These are phyloP conservation scores for Backusella mclennaniae DNA, from an alignment of 192 early-diverging fungal species.

Conservation along the genomic window DNA sequence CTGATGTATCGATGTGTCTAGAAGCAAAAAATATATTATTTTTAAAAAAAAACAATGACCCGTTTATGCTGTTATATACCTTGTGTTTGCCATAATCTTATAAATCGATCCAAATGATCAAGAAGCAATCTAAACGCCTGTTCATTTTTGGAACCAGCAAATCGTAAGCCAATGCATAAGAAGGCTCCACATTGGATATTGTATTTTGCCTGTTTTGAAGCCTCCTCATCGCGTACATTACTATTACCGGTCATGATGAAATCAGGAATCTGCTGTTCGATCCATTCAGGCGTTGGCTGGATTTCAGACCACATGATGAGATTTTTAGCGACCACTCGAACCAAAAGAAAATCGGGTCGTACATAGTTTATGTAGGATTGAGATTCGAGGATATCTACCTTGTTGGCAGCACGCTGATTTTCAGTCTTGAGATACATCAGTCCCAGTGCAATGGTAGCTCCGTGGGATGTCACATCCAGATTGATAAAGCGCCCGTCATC, in stretches of 20 bases:
- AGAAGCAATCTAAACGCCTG: slow-evolving; percentile 50
- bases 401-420: slow-evolving; percentile 61
- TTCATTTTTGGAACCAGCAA: slow-evolving; percentile 58
- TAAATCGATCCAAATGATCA: slow-evolving; percentile 54
- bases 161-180: slow-evolving; percentile 67
- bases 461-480: slow-evolving; percentile 53
- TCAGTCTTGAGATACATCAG: slow-evolving; percentile 84
- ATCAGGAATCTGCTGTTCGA: slow-evolving; percentile 57
- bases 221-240: slow-evolving; percentile 37
- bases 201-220: slow-evolving; percentile 60
- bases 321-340: slow-evolving; percentile 64
- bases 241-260: slow-evolving; percentile 44
- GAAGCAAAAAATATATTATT: not conserved
- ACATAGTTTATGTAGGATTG: slow-evolving; percentile 60
- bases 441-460: slow-evolving; percentile 80
- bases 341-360: slow-evolving; percentile 69
- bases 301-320: slow-evolving; percentile 68
- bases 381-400: slow-evolving; percentile 61
- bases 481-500: slow-evolving; percentile 28
- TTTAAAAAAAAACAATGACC: too few relatives aligned
- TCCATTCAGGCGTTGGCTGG: slow-evolving; percentile 60
- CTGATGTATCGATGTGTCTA: slow-evolving; percentile 54
- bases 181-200: slow-evolving; percentile 66
- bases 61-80: slow-evolving; percentile 30
- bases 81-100: slow-evolving; percentile 24